A percentile compares a stretch with the other conserved stretches of the same genome.
Evolutionary conservation across 495 filamentous ascomycete genomes (phyloP).

Genomic region (Talaromyces thailandensis): DNA sequence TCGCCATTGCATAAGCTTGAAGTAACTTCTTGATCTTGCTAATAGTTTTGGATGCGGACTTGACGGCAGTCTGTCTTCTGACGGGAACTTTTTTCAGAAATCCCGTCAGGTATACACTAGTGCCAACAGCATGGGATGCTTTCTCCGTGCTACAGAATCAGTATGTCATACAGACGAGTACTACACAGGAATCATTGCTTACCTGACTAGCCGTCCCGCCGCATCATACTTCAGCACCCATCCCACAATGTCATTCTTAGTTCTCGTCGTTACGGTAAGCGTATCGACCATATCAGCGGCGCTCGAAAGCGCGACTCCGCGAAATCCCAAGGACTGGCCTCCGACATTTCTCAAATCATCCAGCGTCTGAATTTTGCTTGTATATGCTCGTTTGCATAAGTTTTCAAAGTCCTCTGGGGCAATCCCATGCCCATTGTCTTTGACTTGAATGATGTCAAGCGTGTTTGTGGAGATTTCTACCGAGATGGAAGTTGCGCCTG

Average conservation of each 20-base stretch:
- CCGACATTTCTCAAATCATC: slow-evolving; percentile 61
- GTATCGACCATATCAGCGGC: slow-evolving; percentile 56
- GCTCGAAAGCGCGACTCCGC: slow-evolving; percentile 81
- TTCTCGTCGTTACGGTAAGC: slow-evolving; percentile 61
- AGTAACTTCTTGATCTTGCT: slow-evolving; percentile 57
- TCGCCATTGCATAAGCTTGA: slow-evolving; percentile 67
- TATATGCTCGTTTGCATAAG: slow-evolving; percentile 63
- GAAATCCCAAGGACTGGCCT: slow-evolving; percentile 70
- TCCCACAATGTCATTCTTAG: slow-evolving; percentile 61
- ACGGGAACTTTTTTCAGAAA: slow-evolving; percentile 70
- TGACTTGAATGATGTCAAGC: slow-evolving; percentile 75
- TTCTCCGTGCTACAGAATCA: slow-evolving; percentile 26
- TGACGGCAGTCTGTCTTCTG: slow-evolving; percentile 55
- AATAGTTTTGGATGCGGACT: slow-evolving; percentile 52
- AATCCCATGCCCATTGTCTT: slow-evolving; percentile 87
- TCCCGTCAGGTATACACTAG: slow-evolving; percentile 58
- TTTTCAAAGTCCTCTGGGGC: slow-evolving; percentile 55
- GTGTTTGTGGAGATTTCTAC: slow-evolving; percentile 69
- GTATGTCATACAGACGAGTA: neutral
- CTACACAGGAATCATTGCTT: slow-evolving; percentile 1
- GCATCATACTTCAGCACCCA: slow-evolving; percentile 39
- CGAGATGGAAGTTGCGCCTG: slow-evolving; percentile 61
- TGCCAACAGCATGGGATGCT: slow-evolving; percentile 64
- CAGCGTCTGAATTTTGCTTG: slow-evolving; percentile 74
- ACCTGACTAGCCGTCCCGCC: slow-evolving; percentile 42